Evolutionary conservation across 2,329 filamentous ascomycete genomes (phyloP).

Genomic region (Ceratocystis cacaofunesta): DNA sequence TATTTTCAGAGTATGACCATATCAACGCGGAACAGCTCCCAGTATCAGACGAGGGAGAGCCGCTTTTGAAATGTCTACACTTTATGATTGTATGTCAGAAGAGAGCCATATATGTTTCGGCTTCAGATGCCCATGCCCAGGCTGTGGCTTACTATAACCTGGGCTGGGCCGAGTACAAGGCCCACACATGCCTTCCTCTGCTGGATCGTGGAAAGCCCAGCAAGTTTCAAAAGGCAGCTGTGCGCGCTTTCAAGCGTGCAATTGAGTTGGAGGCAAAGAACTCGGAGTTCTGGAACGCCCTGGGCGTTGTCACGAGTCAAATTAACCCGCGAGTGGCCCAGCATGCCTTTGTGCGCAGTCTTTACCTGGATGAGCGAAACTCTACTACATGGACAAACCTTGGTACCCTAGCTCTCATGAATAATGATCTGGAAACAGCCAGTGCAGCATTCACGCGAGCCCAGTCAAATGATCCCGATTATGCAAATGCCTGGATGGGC

Average conservation of each 20-base stretch:
- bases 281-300: conserved; percentile 89
- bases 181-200: conserved; percentile 50
- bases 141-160: conserved; percentile 96
- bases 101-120: conserved; percentile 58
- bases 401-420: conserved; percentile 68
- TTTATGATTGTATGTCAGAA: conserved; percentile 76
- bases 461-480: conserved; percentile 89
- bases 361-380: conserved; percentile 84
- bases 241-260: conserved; percentile 84
- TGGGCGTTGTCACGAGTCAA: conserved; percentile 78
- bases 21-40: conserved; percentile 32
- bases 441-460: conserved; percentile 81
- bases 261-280: conserved; percentile 94
- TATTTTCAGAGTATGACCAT: conserved; percentile 54
- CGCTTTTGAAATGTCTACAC: conserved; percentile 47
- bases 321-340: conserved; percentile 80
- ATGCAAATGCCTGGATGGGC: conserved; percentile 83
- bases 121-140: conserved; percentile 68
- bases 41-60: conserved; percentile 24
- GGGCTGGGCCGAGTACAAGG: conserved; percentile 81
- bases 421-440: conserved; percentile 72
- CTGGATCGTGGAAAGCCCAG: conserved; percentile 40
- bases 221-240: conserved; percentile 62
- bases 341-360: conserved; percentile 78
- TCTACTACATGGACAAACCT: conserved; percentile 82